These are phyloP conservation scores for Chalciporus sphaerocephalus DNA, from an alignment of 768 basidiomycete genomes.

Conservation along the genomic window DNA sequence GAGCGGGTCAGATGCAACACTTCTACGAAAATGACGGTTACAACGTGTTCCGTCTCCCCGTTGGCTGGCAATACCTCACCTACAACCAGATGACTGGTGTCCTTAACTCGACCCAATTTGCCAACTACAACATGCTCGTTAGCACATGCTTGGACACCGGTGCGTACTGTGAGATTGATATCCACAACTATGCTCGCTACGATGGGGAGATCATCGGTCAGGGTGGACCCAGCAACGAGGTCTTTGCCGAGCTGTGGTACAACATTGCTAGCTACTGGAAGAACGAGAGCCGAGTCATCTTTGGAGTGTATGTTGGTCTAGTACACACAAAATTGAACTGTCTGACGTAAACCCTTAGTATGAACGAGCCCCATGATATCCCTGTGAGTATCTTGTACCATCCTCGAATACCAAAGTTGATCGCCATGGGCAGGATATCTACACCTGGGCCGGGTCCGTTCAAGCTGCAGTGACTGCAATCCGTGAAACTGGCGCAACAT, in stretches of 20 bases:
- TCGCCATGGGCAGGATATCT: conserved; percentile 29
- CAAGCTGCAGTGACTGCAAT: conserved; percentile 63
- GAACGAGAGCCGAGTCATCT: conserved; percentile 38
- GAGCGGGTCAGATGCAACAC: conserved; percentile 54
- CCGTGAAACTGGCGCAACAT: conserved; percentile 45
- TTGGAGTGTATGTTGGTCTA: conserved; percentile 40
- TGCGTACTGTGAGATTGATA: conserved; percentile 52
- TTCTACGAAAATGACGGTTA: conserved; percentile 52
- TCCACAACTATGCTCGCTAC: conserved; percentile 60
- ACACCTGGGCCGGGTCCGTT: conserved; percentile 44
- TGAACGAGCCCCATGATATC: conserved; percentile 64
- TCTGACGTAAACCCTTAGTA: conserved; percentile 29
- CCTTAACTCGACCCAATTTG: conserved; percentile 42
- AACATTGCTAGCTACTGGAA: conserved; percentile 49
- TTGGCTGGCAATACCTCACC: conserved; percentile 55
- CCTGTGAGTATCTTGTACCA: conserved; percentile 24
- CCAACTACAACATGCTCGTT: conserved; percentile 47
- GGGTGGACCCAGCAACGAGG: conserved; percentile 52
- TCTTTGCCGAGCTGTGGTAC: conserved; percentile 52
- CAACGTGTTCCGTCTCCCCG: conserved; percentile 57
- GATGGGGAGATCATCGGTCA: conserved; percentile 57
- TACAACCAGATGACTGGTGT: conserved; percentile 36
- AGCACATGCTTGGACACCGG: conserved; percentile 42
- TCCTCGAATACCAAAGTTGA: not conserved
- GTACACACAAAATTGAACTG: not conserved